Percentiles rank a stretch among this genome's conserved stretches.
Evolutionary conservation across 1,284 basidiomycete genomes (phyloP).

Genomic region (Ustilago shanxiensis): DNA sequence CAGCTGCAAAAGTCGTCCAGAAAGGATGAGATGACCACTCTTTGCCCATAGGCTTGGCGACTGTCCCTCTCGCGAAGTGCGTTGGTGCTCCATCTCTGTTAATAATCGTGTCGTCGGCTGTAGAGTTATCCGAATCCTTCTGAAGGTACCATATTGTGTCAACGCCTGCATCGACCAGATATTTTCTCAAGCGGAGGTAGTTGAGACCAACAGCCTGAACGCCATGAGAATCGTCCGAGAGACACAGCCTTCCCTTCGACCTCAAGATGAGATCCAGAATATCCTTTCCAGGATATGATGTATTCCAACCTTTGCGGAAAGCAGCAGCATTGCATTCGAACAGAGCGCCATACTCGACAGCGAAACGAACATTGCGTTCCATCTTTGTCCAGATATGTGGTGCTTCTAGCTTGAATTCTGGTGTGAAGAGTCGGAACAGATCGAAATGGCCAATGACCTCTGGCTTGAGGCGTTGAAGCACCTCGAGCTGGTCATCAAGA

Average conservation of each 20-base stretch:
- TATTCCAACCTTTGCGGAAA: conserved; percentile 88
- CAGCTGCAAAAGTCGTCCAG: conserved; percentile 27
- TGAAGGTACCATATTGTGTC: conserved; percentile 79
- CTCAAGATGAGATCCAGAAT: conserved; percentile 79
- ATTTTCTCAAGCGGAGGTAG: conserved; percentile 79
- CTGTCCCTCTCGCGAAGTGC: conserved; percentile 38
- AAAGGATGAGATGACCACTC: conserved; percentile 39
- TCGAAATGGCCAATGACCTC: conserved; percentile 95
- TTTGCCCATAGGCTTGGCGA: conserved; percentile 26
- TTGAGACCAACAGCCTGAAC: conserved; percentile 88
- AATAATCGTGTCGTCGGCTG: not conserved
- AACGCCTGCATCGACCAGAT: conserved; percentile 78
- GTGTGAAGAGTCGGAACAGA: conserved; percentile 64
- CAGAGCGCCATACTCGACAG: conserved; percentile 84
- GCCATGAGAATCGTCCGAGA: conserved; percentile 97
- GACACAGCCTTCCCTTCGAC: conserved; percentile 80
- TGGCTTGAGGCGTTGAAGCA: conserved; percentile 76
- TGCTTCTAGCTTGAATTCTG: conserved; percentile 76
- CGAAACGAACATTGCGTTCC: conserved; percentile 81
- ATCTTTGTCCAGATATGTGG: conserved; percentile 75
- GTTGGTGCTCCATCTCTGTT: not conserved
- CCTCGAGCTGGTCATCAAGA: conserved; percentile 62
- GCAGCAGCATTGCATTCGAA: conserved; percentile 95
- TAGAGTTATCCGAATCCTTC: conserved; percentile 8
- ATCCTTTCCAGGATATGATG: conserved; percentile 84